Conservation (phyloP, 345 rosid genomes). For the Moricandia arvensis region DNA sequence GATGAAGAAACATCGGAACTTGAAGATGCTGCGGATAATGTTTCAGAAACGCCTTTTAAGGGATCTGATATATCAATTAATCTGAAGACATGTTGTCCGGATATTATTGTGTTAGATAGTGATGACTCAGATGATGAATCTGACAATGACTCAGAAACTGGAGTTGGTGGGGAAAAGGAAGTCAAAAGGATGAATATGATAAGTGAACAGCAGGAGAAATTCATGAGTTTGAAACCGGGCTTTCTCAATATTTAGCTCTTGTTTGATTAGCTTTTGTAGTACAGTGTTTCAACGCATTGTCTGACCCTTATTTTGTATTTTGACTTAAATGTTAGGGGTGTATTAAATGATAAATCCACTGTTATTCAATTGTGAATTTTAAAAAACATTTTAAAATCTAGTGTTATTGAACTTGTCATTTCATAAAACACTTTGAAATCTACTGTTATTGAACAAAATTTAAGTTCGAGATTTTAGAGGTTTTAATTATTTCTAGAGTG, state of each 20-base stretch:
- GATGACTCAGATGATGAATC: slow-evolving; percentile 20
- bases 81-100: background rate
- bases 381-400: too few species aligned
- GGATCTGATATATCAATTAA: background rate
- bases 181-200: slow-evolving; percentile 38
- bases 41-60: background rate
- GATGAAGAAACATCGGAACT: background rate
- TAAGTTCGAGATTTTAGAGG: too few species aligned
- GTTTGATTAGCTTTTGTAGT: slow-evolving; percentile 28
- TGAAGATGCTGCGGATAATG: background rate
- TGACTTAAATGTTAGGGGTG: background rate
- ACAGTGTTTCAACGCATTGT: background rate
- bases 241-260: slow-evolving; percentile 45
- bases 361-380: too few species aligned
- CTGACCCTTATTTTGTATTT: background rate
- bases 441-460: too few species aligned
- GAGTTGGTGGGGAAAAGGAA: slow-evolving; percentile 24
- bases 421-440: too few species aligned
- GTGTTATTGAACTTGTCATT: too few species aligned
- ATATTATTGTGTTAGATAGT: slow-evolving; percentile 20
- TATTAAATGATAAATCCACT: too few species aligned
- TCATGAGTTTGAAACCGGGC: slow-evolving; percentile 23
- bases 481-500: too few species aligned
- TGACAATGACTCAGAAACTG: slow-evolving; percentile 24
- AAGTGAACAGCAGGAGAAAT: slow-evolving; percentile 30